phyloP scores from a whole-genome alignment of 2,329 filamentous ascomycete species.

The Penicillium expansum region DNA sequence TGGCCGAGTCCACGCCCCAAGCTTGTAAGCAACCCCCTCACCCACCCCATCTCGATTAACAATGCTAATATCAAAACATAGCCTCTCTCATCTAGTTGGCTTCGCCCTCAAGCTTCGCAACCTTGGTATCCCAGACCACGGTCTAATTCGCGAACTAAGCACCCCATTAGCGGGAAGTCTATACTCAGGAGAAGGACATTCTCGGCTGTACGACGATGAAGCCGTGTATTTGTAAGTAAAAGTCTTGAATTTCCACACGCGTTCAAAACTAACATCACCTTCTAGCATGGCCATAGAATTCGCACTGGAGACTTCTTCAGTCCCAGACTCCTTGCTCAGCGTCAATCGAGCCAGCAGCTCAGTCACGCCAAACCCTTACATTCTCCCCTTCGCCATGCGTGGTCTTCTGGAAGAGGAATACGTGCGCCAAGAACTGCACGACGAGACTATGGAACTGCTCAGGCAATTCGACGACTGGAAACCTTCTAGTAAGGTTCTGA shows the following conservation, averaged over 20 bases:
- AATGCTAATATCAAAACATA: conserved; percentile 25
- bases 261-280: conserved; percentile 5
- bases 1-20: conserved; percentile 83
- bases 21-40: conserved; percentile 62
- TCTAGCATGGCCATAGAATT: conserved; percentile 66
- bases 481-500: conserved; percentile 82
- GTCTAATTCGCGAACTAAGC: conserved; percentile 85
- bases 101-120: conserved; percentile 94
- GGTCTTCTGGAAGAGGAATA: conserved; percentile 88
- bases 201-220: conserved; percentile 84
- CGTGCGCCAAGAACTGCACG: conserved; percentile 74
- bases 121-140: conserved; percentile 87
- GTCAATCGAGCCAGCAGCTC: conserved; percentile 50
- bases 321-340: conserved; percentile 50
- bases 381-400: conserved; percentile 92
- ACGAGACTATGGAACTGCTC: conserved; percentile 77
- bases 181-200: conserved; percentile 90
- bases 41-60: too few relatives aligned
- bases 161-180: conserved; percentile 84
- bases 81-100: conserved; percentile 82
- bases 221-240: conserved; percentile 70
- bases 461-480: conserved; percentile 91
- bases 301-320: conserved; percentile 66
- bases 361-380: conserved; percentile 70
- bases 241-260: not conserved